A percentile compares a stretch with the other conserved stretches of the same genome.
Conservation (phyloP, 108 stramenopile genomes). For the Skeletonema menzelii region DNA sequence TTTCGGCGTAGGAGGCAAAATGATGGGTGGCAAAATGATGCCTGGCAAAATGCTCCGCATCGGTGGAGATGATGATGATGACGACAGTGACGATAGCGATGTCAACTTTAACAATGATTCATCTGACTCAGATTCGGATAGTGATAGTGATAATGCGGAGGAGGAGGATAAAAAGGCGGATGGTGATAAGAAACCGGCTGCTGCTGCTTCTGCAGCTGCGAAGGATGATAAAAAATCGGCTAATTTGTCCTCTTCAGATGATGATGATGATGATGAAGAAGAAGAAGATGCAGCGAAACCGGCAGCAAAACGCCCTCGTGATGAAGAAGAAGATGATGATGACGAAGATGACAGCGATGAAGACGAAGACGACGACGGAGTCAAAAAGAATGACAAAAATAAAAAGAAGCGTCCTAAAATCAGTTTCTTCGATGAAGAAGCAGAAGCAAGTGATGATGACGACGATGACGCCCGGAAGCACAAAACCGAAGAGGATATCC, state of each 20-base stretch:
- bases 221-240: constrained; percentile 45
- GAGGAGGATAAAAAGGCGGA: constrained; percentile 2
- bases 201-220: constrained; percentile 40
- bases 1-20: constrained; percentile 42
- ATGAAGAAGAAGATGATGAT: constrained; percentile 64
- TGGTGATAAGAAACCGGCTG: not conserved
- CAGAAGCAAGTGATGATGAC: constrained; percentile 82
- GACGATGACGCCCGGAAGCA: constrained; percentile 77
- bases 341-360: constrained; percentile 68
- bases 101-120: constrained; percentile 29
- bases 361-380: constrained; percentile 34
- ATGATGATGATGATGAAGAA: constrained; percentile 28
- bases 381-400: constrained; percentile 25
- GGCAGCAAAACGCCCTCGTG: constrained; percentile 31
- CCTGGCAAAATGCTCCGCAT: constrained; percentile 68
- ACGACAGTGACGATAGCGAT: constrained; percentile 51
- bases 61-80: constrained; percentile 39
- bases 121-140: constrained; percentile 34
- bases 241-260: constrained; percentile 26
- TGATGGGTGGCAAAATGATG: constrained; percentile 57
- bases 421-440: constrained; percentile 88
- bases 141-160: constrained; percentile 21
- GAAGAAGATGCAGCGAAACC: constrained; percentile 9
- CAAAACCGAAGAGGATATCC: constrained; percentile 71
- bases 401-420: constrained; percentile 62